A percentile compares a stretch with the other conserved stretches of the same genome.
These are phyloP conservation scores for Exserohilum rostratum DNA, from an alignment of 2,329 filamentous ascomycete genomes.

Conservation along the genomic window DNA sequence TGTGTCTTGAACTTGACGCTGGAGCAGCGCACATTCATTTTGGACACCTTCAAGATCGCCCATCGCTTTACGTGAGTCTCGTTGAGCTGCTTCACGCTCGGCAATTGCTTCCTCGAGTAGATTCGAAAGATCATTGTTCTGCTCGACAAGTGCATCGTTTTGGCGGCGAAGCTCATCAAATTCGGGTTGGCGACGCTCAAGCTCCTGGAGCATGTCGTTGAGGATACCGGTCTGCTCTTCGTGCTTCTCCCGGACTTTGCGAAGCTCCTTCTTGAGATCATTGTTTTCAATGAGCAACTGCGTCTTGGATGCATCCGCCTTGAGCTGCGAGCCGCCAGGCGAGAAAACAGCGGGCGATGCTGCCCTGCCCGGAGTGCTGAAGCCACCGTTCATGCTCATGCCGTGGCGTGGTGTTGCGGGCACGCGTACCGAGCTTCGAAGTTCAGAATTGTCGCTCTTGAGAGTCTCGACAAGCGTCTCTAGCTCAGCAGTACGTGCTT, in stretches of 20 bases:
- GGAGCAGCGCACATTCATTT: slow-evolving; percentile 76
- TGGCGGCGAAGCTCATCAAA: slow-evolving; percentile 84
- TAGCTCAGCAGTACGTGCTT: slow-evolving; percentile 68
- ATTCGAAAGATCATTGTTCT: slow-evolving; percentile 77
- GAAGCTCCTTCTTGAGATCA: slow-evolving; percentile 72
- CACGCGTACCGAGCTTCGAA: slow-evolving; percentile 44
- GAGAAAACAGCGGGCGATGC: slow-evolving; percentile 60
- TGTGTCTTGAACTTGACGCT: slow-evolving; percentile 85
- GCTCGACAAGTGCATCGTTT: slow-evolving; percentile 77
- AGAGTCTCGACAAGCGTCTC: slow-evolving; percentile 68
- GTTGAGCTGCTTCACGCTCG: slow-evolving; percentile 79
- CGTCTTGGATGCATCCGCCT: slow-evolving; percentile 63
- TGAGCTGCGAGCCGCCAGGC: slow-evolving; percentile 60
- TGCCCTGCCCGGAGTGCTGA: slow-evolving; percentile 57
- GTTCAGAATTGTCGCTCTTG: slow-evolving; percentile 58
- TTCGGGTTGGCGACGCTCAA: slow-evolving; percentile 87
- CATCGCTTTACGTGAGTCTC: slow-evolving; percentile 78
- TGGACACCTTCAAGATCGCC: slow-evolving; percentile 67
- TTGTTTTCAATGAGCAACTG: slow-evolving; percentile 69
- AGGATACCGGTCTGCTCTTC: slow-evolving; percentile 77
- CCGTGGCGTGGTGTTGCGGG: slow-evolving; percentile 61
- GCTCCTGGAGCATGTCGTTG: slow-evolving; percentile 81
- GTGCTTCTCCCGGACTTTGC: slow-evolving; percentile 74
- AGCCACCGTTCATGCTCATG: slow-evolving; percentile 54
- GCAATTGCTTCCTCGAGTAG: slow-evolving; percentile 81